A percentile compares a stretch with the other conserved stretches of the same genome.
Conservation (phyloP, 108 stramenopile species). For the Nitzschia sp. region DNA sequence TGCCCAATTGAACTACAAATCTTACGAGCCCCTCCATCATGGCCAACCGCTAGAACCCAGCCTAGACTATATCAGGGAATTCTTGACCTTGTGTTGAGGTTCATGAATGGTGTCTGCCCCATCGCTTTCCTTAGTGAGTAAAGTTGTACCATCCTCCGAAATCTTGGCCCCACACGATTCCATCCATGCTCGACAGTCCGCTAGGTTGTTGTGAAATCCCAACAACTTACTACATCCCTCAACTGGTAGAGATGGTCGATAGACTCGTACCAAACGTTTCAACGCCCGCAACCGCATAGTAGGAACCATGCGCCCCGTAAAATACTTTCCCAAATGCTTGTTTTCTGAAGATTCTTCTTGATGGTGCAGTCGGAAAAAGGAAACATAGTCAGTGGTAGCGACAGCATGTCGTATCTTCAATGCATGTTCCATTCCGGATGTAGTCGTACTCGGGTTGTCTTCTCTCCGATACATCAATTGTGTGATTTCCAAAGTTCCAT, state of each 20-base stretch:
- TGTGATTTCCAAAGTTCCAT: slow-evolving; percentile 65
- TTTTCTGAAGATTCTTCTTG: slow-evolving; percentile 27
- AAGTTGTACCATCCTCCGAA: slow-evolving; percentile 30
- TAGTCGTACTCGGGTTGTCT: too few relatives aligned
- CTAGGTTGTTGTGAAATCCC: slow-evolving; percentile 59
- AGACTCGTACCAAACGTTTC: slow-evolving; percentile 63
- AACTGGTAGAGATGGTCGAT: slow-evolving; percentile 59
- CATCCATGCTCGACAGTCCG: slow-evolving; percentile 51
- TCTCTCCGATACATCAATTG: slow-evolving; percentile 22
- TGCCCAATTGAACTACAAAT: too few relatives aligned
- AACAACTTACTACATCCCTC: slow-evolving; percentile 52
- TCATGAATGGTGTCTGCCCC: slow-evolving; percentile 44
- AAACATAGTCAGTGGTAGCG: slow-evolving; percentile 62
- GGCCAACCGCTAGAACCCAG: too few relatives aligned
- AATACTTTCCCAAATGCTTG: slow-evolving; percentile 55
- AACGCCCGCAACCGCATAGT: slow-evolving; percentile 58
- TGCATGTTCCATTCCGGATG: slow-evolving; percentile 74
- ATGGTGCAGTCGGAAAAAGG: slow-evolving; percentile 70
- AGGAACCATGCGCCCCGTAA: slow-evolving; percentile 72
- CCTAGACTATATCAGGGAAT: slow-evolving; percentile 61
- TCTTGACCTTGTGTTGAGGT: slow-evolving; percentile 42
- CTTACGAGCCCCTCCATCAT: too few relatives aligned
- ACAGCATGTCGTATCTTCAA: slow-evolving; percentile 73
- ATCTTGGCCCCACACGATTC: slow-evolving; percentile 53
- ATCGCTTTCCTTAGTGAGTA: slow-evolving; percentile 65